These are phyloP conservation scores for Podospora anserina DNA, from an alignment of 495 filamentous ascomycete genomes.

Conservation along the genomic window DNA sequence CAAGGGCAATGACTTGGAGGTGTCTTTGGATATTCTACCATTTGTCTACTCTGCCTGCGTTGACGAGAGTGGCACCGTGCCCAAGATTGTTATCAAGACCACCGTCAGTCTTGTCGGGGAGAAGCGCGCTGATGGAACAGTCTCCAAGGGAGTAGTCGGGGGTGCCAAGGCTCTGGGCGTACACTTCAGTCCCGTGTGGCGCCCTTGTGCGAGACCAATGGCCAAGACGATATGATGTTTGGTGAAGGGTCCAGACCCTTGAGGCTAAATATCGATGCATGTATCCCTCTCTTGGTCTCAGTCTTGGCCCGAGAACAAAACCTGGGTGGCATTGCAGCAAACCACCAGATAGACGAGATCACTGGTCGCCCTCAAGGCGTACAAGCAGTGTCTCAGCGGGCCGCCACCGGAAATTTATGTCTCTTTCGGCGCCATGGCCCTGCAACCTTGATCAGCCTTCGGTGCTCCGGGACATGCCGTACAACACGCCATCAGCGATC, in stretches of 20 bases:
- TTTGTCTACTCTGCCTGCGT: conserved; percentile 25
- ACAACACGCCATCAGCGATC: neutral
- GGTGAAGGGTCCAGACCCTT: neutral
- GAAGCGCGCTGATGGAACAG: conserved; percentile 13
- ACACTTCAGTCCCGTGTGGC: conserved; percentile 27
- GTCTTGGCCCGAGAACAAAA: neutral
- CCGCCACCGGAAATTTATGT: neutral
- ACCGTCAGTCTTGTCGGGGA: conserved; percentile 20
- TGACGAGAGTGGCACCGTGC: conserved; percentile 17
- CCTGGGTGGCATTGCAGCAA: neutral
- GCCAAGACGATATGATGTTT: conserved; percentile 1
- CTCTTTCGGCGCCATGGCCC: neutral
- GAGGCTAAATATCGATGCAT: neutral
- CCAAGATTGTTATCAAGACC: conserved; percentile 20
- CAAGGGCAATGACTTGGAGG: conserved; percentile 16
- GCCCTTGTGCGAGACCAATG: conserved; percentile 17
- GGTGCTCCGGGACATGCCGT: neutral
- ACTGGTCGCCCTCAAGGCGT: neutral
- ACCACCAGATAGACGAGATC: neutral
- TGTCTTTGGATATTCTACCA: conserved; percentile 19
- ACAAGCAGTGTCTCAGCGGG: neutral
- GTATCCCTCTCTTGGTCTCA: neutral
- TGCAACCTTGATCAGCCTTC: neutral
- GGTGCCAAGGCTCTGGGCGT: conserved; percentile 20
- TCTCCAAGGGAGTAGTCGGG: conserved; percentile 18